These are phyloP conservation scores for Huiozyma naganishii DNA, from an alignment of 805 yeast genomes.

Conservation along the genomic window DNA sequence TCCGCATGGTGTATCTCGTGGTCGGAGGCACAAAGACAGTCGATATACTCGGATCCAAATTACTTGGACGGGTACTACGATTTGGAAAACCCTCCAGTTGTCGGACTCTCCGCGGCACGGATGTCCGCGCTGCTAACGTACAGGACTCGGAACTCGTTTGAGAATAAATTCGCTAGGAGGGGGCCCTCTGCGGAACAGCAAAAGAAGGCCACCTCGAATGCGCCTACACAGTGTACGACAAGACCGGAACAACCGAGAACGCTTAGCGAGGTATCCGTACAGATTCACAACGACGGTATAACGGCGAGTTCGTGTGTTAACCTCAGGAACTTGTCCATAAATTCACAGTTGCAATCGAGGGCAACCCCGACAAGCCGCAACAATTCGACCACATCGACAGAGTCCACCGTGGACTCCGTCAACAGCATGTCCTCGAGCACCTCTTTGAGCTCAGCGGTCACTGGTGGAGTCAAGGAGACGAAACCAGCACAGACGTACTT, in stretches of 20 bases:
- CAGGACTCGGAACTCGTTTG: constrained; percentile 86
- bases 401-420: constrained; percentile 14
- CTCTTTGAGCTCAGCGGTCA: constrained; percentile 16
- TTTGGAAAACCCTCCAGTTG: constrained; percentile 65
- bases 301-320: constrained; percentile 8
- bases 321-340: neutral
- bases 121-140: constrained; percentile 94
- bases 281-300: constrained; percentile 81
- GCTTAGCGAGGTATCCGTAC: constrained; percentile 64
- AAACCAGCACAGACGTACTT: constrained; percentile 48
- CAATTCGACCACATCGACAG: constrained; percentile 9
- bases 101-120: constrained; percentile 91
- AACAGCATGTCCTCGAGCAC: constrained; percentile 26
- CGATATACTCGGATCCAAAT: constrained; percentile 90
- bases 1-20: constrained; percentile 98
- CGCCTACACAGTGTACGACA: neutral
- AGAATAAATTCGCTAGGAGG: constrained; percentile 81
- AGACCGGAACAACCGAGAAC: constrained; percentile 28
- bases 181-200: constrained; percentile 36
- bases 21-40: constrained; percentile 97
- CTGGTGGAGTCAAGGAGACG: constrained; percentile 15
- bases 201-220: constrained; percentile 20
- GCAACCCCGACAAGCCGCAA: constrained; percentile 1
- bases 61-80: constrained; percentile 84
- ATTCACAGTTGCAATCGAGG: neutral